phyloP scores from a whole-genome alignment of 106 monocot species.

The Posidonia australis region DNA sequence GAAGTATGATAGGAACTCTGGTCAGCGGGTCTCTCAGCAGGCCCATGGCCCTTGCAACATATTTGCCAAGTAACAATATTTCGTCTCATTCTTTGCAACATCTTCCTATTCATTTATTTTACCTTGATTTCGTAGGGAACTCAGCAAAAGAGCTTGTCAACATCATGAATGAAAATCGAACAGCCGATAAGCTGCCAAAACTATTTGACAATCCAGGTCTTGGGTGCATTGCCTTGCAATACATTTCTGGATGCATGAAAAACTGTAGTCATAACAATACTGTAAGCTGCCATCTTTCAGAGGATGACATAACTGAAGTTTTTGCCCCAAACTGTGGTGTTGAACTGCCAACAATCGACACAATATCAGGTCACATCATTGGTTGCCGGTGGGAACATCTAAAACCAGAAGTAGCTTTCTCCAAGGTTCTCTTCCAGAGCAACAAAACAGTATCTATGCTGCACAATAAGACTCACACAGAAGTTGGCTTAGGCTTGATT shows the following conservation, averaged over 20 bases:
- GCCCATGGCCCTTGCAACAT: too few relatives aligned
- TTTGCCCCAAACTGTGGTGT: slow-evolving; percentile 86
- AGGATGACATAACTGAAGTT: slow-evolving; percentile 57
- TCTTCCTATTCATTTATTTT: too few relatives aligned
- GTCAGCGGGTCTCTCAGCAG: too few relatives aligned
- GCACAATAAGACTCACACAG: slow-evolving; percentile 37
- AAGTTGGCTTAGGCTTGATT: slow-evolving; percentile 50
- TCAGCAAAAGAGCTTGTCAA: slow-evolving; percentile 40
- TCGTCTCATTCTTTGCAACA: too few relatives aligned
- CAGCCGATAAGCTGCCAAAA: slow-evolving; percentile 47
- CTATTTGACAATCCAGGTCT: slow-evolving; percentile 51
- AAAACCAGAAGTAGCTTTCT: slow-evolving; percentile 35
- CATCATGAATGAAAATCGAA: slow-evolving; percentile 48
- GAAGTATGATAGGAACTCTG: too few relatives aligned
- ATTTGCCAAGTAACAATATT: too few relatives aligned
- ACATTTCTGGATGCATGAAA: slow-evolving; percentile 36
- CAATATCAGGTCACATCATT: slow-evolving; percentile 36
- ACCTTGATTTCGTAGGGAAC: slow-evolving; percentile 35
- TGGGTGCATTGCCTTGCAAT: slow-evolving; percentile 87
- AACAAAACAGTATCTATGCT: slow-evolving; percentile 26
- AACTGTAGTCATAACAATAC: slow-evolving; percentile 56
- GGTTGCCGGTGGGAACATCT: slow-evolving; percentile 38
- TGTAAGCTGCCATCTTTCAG: slow-evolving; percentile 31
- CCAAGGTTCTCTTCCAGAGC: slow-evolving; percentile 11
- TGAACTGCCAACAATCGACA: slow-evolving; percentile 52